These are phyloP conservation scores for Colletotrichum magnum DNA, from an alignment of 2,329 filamentous ascomycete genomes.

Conservation along the genomic window DNA sequence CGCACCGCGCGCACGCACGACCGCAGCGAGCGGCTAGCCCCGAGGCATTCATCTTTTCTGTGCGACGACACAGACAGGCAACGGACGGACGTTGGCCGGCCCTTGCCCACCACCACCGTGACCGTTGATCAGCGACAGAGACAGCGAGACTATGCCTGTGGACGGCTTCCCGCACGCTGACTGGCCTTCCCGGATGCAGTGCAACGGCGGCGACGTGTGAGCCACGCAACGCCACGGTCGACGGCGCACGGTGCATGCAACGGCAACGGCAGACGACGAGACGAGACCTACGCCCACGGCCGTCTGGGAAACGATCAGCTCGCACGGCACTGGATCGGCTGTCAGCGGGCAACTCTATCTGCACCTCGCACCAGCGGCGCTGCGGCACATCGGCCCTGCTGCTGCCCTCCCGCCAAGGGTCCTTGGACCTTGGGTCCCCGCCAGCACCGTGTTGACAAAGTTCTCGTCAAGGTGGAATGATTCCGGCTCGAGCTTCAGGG, in stretches of 20 bases:
- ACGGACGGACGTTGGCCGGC: conserved; percentile 39
- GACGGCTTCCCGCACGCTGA: neutral
- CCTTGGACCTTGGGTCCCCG: conserved; percentile 1
- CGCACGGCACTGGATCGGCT: conserved; percentile 34
- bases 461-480: conserved; percentile 30
- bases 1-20: neutral
- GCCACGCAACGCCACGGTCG: neutral
- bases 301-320: conserved; percentile 33
- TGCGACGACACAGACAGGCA: conserved; percentile 12
- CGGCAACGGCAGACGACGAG: neutral
- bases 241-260: neutral
- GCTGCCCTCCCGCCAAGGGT: conserved; percentile 15
- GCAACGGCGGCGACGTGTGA: conserved; percentile 21
- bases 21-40: conserved; percentile 23
- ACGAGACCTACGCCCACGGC: conserved; percentile 17
- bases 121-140: conserved; percentile 14
- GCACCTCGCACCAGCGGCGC: conserved; percentile 38
- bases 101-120: conserved; percentile 20
- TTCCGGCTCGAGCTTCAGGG: conserved; percentile 14
- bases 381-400: conserved; percentile 30
- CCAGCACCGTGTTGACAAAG: conserved; percentile 4
- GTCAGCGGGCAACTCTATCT: conserved; percentile 40
- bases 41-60: conserved; percentile 34
- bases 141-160: too few relatives aligned
- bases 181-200: conserved; percentile 16